Base-by-base conservation (phyloP, 352 stramenopile genomes). In the Plasmopara viticola region DNA sequence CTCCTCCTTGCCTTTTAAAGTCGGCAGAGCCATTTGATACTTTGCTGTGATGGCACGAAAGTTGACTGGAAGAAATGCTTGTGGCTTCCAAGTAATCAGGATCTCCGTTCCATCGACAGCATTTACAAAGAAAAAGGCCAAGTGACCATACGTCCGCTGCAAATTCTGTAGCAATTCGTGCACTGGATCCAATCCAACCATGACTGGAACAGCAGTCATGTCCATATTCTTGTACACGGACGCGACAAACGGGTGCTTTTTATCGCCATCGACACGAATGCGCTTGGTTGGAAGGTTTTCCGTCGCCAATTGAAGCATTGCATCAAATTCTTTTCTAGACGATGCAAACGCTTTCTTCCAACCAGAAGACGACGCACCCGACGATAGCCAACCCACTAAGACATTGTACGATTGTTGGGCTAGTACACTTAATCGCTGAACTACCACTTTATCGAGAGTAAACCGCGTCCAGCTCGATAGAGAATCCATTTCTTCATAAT, bases 161-260 rank as follows among this genome's bases (percentile, higher is more conserved):
- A 94, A 56, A 18, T 88, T 72, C 13, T 60, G 41, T 12, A 94
- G 51, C 12, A 91, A 60, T 48, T 82, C 65, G n/a, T 72, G 70
- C 48, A 91, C 74, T 0, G 83, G 83, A 53, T 90, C 74, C 38
- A 94, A 88, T 7, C 78, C 83, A 9, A 90, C 51, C 60, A 84
- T 73, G 25, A 94, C 66, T 1, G 74, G 74, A 31, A 87, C 69
- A 0, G 64, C 50, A 8, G 77, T 74, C 31, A 87, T 58, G 51
- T 86, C 67, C 77, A 91, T 90, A 66, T 94, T 94, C 68, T 91
- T 94, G 73, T 91, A 94, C 52, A 90, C 78, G 5, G 81, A 67
- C 20, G 76, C 55, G 6, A 79, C 70, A 48, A 87, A 91, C 44
- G 78, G 64, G 15, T 84, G 74, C 51, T 85, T 88, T 62, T 84